Percentiles rank a stretch among this genome's conserved stretches.
phyloP scores from a whole-genome alignment of 139 green algal genomes.

The Zygnema circumcarinatum region DNA sequence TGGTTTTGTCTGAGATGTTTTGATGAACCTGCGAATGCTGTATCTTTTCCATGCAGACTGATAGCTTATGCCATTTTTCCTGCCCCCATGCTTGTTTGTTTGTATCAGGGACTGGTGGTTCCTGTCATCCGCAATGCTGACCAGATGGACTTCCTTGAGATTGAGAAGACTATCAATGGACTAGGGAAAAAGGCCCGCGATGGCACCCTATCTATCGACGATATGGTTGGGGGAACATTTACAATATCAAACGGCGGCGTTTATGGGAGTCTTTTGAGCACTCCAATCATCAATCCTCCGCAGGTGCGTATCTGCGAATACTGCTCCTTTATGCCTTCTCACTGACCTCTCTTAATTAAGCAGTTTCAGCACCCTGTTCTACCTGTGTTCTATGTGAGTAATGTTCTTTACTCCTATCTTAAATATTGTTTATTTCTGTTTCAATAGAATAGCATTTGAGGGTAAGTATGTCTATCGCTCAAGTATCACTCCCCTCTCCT shows the following conservation, averaged over 20 bases:
- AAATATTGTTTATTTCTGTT: too few relatives aligned
- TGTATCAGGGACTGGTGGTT: slow-evolving; percentile 88
- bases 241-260: slow-evolving; percentile 99
- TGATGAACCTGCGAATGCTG: not conserved
- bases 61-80: too few relatives aligned
- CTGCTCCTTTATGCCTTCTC: too few relatives aligned
- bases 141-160: slow-evolving; percentile 85
- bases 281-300: slow-evolving; percentile 99
- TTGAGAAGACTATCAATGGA: slow-evolving; percentile 88
- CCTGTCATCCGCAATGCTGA: slow-evolving; percentile 87
- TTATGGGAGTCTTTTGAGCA: slow-evolving; percentile 93
- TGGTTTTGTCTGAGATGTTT: too few relatives aligned
- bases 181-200: slow-evolving; percentile 95
- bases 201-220: slow-evolving; percentile 94
- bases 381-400: too few relatives aligned
- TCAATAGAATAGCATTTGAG: too few relatives aligned
- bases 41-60: too few relatives aligned
- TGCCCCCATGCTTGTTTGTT: not conserved
- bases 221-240: slow-evolving; percentile 99
- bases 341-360: too few relatives aligned
- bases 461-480: too few relatives aligned
- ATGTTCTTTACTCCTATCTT: too few relatives aligned
- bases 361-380: too few relatives aligned
- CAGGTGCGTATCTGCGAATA: slow-evolving; percentile 65
- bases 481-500: too few relatives aligned